Evolutionary conservation across 2,329 filamentous ascomycete species (phyloP), one percentile per base, ranked within the genome.

Genomic region (Myrmaecium sp.): DNA sequence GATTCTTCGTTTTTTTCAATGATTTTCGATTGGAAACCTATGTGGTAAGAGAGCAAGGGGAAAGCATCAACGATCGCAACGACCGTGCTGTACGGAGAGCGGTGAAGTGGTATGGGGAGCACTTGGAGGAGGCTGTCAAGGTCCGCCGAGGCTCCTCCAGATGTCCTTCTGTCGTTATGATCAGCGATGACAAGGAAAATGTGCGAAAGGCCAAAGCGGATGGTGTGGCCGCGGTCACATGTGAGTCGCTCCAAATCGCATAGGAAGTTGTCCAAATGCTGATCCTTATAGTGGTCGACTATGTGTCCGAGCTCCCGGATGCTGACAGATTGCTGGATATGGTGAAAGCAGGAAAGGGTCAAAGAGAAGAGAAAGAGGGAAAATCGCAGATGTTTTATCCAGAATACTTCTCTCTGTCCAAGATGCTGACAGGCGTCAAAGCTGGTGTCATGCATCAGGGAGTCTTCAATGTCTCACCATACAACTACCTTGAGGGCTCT

Each of bases 1-100:
- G 86, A 29, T 95, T 93, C 49, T 94, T 95, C 46, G 81, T 98
- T 27, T 98, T 98, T 51, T 95, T 95, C 68, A 98, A 98, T 51
- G 89, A 98, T 43, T 98, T 98, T 47, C 70, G 86, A 27, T 62
- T 84, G 20, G 91, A 98, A 52, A 98, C 89, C 0, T 79, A 93
- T 44, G 69, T 94, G 25, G 57, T 66, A 15, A 67, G 89, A 34
- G 66, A 74, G 12, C 52, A 64, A 5, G 75, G 79, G 19, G 89
- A 98, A 58, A 77, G 70, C 3, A 89, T 98, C 54, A 98, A 98
- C 48, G 89, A 98, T 50, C 69, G 89, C 29, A 98, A 98, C 45
- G 91, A 98, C 50, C 73, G 84, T 34, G 83, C 89, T 23, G 81
- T 98, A 16, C 68, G 89, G 25, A 69, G 66, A 39, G 82, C 86